phyloP scores from a whole-genome alignment of 176 grass and related monocot genomes.

The Oryza coarctata region DNA sequence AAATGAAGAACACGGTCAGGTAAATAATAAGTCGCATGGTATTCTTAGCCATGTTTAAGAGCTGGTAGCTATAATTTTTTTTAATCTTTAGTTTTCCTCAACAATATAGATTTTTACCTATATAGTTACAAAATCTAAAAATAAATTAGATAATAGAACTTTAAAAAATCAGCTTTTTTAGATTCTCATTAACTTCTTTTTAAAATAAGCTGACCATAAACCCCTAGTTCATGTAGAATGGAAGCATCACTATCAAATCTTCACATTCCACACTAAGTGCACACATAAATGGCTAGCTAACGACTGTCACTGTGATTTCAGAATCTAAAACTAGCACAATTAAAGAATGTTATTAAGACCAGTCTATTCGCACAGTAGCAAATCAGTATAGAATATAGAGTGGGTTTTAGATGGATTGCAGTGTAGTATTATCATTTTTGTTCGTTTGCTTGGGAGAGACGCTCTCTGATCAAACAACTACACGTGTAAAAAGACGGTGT shows the following conservation, averaged over 20 bases:
- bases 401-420: too few species aligned
- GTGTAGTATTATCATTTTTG: too few species aligned
- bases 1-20: not conserved
- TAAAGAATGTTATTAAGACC: not conserved
- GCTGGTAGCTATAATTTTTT: too few species aligned
- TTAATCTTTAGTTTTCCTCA: too few species aligned
- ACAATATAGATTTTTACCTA: too few species aligned
- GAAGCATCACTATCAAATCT: not conserved
- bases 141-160: too few species aligned
- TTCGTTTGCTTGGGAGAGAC: not conserved
- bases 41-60: too few species aligned
- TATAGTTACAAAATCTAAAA: too few species aligned
- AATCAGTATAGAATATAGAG: not conserved
- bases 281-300: not conserved
- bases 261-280: constrained; percentile 17
- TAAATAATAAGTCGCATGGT: not conserved
- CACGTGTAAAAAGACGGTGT: not conserved
- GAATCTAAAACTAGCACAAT: not conserved
- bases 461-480: not conserved
- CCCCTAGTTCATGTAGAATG: too few species aligned
- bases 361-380: not conserved
- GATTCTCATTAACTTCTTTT: too few species aligned
- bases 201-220: too few species aligned
- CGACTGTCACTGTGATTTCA: not conserved
- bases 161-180: too few species aligned